Evolutionary conservation across 805 yeast genomes (phyloP), one percentile per base, ranked within the genome.

Genomic region (Candida golubevii): DNA sequence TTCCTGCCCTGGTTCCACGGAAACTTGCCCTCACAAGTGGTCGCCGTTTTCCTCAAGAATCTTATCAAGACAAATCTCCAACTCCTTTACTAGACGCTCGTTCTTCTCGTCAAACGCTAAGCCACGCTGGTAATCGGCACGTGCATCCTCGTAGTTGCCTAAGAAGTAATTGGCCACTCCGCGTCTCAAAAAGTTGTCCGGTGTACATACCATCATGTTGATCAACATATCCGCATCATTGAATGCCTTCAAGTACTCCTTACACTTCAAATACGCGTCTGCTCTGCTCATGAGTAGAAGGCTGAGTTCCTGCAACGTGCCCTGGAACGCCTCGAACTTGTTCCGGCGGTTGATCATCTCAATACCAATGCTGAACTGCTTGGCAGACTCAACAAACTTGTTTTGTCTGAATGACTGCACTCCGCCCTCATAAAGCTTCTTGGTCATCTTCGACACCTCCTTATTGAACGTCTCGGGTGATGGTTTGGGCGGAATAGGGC

Each of bases 131-230:
- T 83, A 75, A 54, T 79, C 85, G 2, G 78, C 77, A 48, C 80
- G 78, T 2, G 89, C 84, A 8, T 73, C 79, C 36, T 75, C 76
- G 46, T 77, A 74, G 59, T 80, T 79, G 1, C 84, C 86, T 58
- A 85, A 66, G 54, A 83, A 80, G 53, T 66, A 65, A 51, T 74
- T 70, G 36, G 85, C 79, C 39, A 84, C 80, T 1, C 88, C 85
- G 55, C 83, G 75, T 66, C 93, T 76, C 42, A 84, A 69, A 57
- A 82, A 83, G 58, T 85, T 83, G 42, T 85, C 93, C 1, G 90
- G 80, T 4, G 79, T 66, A 42, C 69, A 65, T 60, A 79, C 66
- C 63, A 79, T 81, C 57, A 83, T 71, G 34, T 78, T 78, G 46
- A 80, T 62, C 49, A 83, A 66, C 67, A 83, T 63, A 48, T 85